Evolutionary conservation across 2,329 filamentous ascomycete genomes (phyloP).

Genomic region (Ophiostoma populinum): DNA sequence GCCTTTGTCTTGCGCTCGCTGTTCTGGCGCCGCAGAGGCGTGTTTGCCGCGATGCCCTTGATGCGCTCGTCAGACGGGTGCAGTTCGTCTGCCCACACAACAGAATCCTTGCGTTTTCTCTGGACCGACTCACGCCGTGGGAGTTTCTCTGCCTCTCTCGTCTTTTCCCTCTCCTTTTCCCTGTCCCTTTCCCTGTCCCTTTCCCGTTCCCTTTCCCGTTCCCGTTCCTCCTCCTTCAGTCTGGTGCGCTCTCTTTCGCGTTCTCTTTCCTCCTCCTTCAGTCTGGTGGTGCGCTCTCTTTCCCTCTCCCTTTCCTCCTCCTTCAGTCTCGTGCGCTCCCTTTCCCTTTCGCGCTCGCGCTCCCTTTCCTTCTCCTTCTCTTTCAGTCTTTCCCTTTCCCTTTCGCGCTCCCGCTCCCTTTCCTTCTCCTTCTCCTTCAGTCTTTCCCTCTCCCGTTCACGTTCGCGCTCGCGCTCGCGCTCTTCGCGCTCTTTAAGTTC

Average conservation of each 20-base stretch:
- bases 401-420: constrained; percentile 1
- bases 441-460: constrained; percentile 8
- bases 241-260: constrained; percentile 8
- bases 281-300: too few relatives aligned
- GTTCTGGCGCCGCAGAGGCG: constrained; percentile 12
- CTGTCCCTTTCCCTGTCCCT: constrained; percentile 2
- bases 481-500: too few relatives aligned
- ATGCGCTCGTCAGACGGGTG: constrained; percentile 24
- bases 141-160: constrained; percentile 9
- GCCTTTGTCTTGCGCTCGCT: too few relatives aligned
- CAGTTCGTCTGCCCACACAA: constrained; percentile 17
- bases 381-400: constrained; percentile 1
- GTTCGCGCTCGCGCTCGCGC: constrained; percentile 4
- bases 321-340: constrained; percentile 7
- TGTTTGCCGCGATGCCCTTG: constrained; percentile 12
- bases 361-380: constrained; percentile 3
- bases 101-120: constrained; percentile 10
- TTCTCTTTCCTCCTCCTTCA: constrained; percentile 3
- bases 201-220: constrained; percentile 1
- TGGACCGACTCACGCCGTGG: constrained; percentile 15
- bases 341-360: constrained; percentile 4
- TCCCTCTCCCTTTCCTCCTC: constrained; percentile 1
- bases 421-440: constrained; percentile 1
- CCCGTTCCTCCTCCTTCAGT: neutral
- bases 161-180: constrained; percentile 3